phyloP scores from a whole-genome alignment of 192 early-diverging fungal genomes.

The Coemansia sp. region DNA sequence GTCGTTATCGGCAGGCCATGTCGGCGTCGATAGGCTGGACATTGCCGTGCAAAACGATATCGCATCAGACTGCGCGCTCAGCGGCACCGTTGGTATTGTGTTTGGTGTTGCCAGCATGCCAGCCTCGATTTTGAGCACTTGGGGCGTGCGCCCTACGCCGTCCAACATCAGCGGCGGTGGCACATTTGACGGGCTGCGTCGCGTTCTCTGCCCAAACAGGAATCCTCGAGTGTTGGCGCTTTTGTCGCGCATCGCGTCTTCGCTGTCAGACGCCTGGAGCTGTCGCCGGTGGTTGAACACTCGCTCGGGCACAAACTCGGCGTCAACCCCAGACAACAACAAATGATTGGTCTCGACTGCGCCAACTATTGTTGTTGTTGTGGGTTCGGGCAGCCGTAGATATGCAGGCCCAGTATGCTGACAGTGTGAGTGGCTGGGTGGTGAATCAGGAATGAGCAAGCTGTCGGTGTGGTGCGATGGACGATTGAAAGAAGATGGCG shows the following conservation, averaged over 20 bases:
- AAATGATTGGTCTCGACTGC: constrained; percentile 19
- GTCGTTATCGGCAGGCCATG: neutral
- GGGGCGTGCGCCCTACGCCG: constrained; percentile 4
- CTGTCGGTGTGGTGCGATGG: constrained; percentile 8
- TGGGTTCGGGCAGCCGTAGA: constrained; percentile 24
- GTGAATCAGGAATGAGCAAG: constrained; percentile 10
- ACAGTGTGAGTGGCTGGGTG: neutral
- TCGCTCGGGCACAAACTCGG: constrained; percentile 25
- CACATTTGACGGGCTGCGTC: constrained; percentile 11
- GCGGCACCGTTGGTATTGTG: neutral
- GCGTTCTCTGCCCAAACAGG: neutral
- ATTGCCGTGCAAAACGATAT: constrained; percentile 47
- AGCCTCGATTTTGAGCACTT: neutral
- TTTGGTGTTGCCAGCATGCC: neutral
- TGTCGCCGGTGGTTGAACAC: constrained; percentile 17
- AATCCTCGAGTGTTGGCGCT: neutral
- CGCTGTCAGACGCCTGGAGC: neutral
- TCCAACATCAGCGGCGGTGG: constrained; percentile 16
- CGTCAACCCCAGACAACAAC: constrained; percentile 32
- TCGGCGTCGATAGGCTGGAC: constrained; percentile 14
- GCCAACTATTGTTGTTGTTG: neutral
- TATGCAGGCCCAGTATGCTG: constrained; percentile 17
- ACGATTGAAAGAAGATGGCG: neutral
- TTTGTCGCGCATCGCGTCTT: neutral
- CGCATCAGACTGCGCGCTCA: constrained; percentile 27